Conservation (phyloP, 2,329 filamentous ascomycete species). For the Xylaria sp. region DNA sequence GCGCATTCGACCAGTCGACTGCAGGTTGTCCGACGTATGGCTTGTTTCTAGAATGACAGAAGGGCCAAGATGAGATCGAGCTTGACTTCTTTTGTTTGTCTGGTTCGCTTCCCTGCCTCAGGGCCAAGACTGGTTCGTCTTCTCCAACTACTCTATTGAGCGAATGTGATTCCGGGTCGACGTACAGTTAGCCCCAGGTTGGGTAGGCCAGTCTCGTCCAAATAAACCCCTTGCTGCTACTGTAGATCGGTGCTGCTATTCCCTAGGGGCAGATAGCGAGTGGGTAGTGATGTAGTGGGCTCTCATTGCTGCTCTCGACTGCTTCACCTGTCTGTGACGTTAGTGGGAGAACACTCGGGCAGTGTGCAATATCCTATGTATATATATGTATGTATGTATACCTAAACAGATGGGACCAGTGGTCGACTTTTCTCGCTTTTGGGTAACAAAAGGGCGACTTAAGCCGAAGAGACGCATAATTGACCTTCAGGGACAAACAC, state of each 20-base stretch:
- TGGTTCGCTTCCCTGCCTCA: no score
- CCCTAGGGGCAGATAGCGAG: no score
- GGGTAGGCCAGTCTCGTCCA: background rate
- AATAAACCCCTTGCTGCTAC: background rate
- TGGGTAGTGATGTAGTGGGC: background rate
- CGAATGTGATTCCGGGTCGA: background rate
- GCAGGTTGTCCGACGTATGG: background rate
- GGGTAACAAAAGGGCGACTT: background rate
- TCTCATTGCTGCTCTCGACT: background rate
- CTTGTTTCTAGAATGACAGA: background rate
- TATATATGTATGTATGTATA: background rate
- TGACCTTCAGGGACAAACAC: background rate
- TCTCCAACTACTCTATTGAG: constrained; percentile 6
- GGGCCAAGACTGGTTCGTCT: constrained; percentile 1
- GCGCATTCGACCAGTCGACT: constrained; percentile 6
- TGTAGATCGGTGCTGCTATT: no score
- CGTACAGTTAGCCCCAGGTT: background rate
- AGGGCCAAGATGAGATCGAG: background rate
- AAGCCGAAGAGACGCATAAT: constrained; percentile 6
- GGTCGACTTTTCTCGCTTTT: constrained; percentile 3
- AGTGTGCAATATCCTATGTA: background rate
- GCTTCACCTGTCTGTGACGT: background rate
- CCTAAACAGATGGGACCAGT: background rate
- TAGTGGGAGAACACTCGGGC: background rate
- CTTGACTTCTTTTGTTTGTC: no score